phyloP scores from a whole-genome alignment of 2,329 filamentous ascomycete genomes.

The Curvularia hawaiiensis region DNA sequence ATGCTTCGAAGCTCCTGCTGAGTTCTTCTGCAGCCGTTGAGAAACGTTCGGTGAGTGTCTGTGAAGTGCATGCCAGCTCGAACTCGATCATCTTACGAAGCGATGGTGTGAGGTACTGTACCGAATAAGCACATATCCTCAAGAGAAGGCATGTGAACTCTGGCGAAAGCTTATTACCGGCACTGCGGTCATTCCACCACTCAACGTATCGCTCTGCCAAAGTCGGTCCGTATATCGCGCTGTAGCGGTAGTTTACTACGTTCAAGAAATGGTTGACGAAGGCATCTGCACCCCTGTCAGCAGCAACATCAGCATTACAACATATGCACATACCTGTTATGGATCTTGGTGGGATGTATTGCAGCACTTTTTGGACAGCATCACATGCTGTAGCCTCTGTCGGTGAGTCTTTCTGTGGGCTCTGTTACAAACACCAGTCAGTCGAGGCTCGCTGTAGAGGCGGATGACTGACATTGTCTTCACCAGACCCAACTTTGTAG shows the following conservation, averaged over 20 bases:
- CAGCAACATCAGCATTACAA: background rate
- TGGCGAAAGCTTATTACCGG: slow-evolving; percentile 44
- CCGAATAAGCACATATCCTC: slow-evolving; percentile 54
- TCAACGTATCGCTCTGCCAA: slow-evolving; percentile 53
- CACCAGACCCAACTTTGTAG: slow-evolving; percentile 30
- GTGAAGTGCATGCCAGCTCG: slow-evolving; percentile 50
- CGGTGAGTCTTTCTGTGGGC: slow-evolving; percentile 13
- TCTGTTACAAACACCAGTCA: slow-evolving; percentile 6
- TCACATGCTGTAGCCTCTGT: slow-evolving; percentile 28
- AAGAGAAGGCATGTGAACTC: slow-evolving; percentile 56
- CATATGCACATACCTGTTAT: slow-evolving; percentile 30
- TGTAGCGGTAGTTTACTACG: slow-evolving; percentile 55
- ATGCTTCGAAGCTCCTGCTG: slow-evolving; percentile 50
- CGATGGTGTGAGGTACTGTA: slow-evolving; percentile 49
- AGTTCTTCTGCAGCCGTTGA: slow-evolving; percentile 52
- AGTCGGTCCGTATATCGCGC: slow-evolving; percentile 52
- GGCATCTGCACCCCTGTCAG: slow-evolving; percentile 43
- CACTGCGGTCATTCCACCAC: slow-evolving; percentile 52
- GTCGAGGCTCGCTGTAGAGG: background rate
- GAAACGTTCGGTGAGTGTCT: slow-evolving; percentile 50
- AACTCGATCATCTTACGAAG: slow-evolving; percentile 51
- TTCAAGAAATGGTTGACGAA: slow-evolving; percentile 55
- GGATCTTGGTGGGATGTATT: slow-evolving; percentile 39
- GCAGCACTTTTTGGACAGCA: slow-evolving; percentile 42
- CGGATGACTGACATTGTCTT: slow-evolving; percentile 21